Evolutionary conservation across 768 basidiomycete species (phyloP), one percentile per base, ranked within the genome.

Genomic region (Macrolepiota fuliginosa): DNA sequence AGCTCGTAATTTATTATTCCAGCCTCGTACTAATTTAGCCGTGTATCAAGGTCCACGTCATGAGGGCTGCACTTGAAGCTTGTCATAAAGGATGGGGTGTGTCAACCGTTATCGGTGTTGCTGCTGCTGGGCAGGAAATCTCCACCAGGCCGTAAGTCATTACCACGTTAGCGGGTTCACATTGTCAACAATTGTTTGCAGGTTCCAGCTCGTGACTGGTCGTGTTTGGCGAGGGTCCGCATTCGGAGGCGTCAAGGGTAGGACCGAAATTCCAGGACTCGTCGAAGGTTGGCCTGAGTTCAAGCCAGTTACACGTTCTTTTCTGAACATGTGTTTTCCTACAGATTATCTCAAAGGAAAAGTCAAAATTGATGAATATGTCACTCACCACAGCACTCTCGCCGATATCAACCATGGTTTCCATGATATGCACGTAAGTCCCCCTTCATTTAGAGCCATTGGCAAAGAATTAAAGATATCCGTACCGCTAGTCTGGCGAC

Each of bases 11-110:
- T 47, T n/a, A 24, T 32, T 27, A 1, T 19, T 54, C 11, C 25
- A 17, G 11, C 50, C 36, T 39, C 9, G 25, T 22, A 24, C 19
- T 60, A 9, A 57, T 24, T 37, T 2, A 51, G 27, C 27, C 10
- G 50, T 13, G 56, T 50, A 50, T 39, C n/a, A 54, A 91, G 90
- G 91, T 94, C 10, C 79, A 94, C 29, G 94, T 96, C 64, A 98
- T 97, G 96, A 87, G 96, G 63, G 80, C 89, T 53, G 97, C 97
- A 25, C 85, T 99, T 51, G 97, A 99, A 77, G 92, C 95, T n/a
- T 98, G 95, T 74, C 97, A 99, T 76, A 98, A 98, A 73, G 97
- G 97, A 13, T 99, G 97, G 97, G 97, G 97, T 67, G 89, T 98
- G 46, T 93, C 89, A 61, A 98, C 93, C 59, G 72, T 99, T 66